A percentile compares a stretch with the other conserved stretches of the same genome.
Evolutionary conservation across 2,329 filamentous ascomycete genomes (phyloP).

Genomic region (Xylariaceae sp.): DNA sequence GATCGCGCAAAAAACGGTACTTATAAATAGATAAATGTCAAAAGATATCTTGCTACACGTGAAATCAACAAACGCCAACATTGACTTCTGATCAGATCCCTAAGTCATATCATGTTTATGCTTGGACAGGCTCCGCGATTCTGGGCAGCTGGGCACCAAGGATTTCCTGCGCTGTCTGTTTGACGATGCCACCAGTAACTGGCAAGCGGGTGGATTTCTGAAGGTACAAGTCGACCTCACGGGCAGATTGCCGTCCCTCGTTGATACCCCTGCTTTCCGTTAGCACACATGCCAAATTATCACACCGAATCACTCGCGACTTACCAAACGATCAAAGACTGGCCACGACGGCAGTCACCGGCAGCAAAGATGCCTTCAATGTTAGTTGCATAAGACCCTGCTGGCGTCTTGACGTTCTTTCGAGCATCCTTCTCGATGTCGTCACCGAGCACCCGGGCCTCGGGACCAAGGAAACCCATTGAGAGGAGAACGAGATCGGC

Average conservation of each 20-base stretch:
- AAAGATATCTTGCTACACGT: no score
- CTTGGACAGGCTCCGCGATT: conserved; percentile 1
- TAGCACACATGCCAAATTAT: conserved; percentile 26
- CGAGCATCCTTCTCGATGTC: conserved; percentile 84
- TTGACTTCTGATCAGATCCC: background rate
- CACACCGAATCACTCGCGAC: conserved; percentile 27
- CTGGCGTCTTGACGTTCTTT: conserved; percentile 93
- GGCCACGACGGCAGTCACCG: conserved; percentile 89
- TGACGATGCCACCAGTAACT: conserved; percentile 88
- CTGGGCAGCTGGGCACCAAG: conserved; percentile 14
- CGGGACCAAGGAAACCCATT: conserved; percentile 95
- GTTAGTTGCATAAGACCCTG: conserved; percentile 84
- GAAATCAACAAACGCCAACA: no score
- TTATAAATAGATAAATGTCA: no score
- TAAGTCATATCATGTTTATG: conserved; percentile 2
- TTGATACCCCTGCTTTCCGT: conserved; percentile 75
- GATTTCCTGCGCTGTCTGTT: conserved; percentile 70
- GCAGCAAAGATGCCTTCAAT: conserved; percentile 85
- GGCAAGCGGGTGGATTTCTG: conserved; percentile 75
- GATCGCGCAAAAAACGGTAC: no score
- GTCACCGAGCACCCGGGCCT: conserved; percentile 81
- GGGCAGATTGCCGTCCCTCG: conserved; percentile 86
- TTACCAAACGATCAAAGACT: conserved; percentile 94
- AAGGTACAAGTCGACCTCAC: conserved; percentile 86
- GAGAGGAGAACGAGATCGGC: conserved; percentile 90